phyloP scores from a whole-genome alignment of 768 basidiomycete genomes.

The Russula sp. region DNA sequence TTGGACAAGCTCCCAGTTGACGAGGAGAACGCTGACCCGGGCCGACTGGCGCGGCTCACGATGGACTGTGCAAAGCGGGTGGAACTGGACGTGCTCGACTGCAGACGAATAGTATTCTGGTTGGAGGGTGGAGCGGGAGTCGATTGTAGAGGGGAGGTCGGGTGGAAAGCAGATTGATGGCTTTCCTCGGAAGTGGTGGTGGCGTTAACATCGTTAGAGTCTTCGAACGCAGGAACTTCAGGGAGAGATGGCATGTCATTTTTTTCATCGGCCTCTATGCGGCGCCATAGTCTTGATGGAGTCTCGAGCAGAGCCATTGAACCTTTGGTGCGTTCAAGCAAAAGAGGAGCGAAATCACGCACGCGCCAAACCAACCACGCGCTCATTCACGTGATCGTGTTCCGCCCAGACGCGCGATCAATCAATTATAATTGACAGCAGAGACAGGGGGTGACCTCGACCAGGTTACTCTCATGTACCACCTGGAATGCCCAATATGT shows the following conservation, averaged over 20 bases:
- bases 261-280: conserved; percentile 71
- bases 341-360: neutral
- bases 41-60: conserved; percentile 37
- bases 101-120: conserved; percentile 43
- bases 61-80: conserved; percentile 48
- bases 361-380: neutral
- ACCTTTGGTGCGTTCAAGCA: neutral
- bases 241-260: conserved; percentile 78
- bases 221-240: conserved; percentile 64
- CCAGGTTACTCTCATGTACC: neutral
- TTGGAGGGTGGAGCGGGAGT: conserved; percentile 51
- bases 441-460: no score
- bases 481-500: conserved; percentile 12
- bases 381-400: conserved; percentile 14
- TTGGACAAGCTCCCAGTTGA: conserved; percentile 12
- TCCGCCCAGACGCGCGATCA: neutral
- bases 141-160: conserved; percentile 53
- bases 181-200: conserved; percentile 33
- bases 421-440: no score
- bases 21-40: conserved; percentile 28
- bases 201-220: conserved; percentile 40
- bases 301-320: conserved; percentile 45
- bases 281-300: conserved; percentile 77
- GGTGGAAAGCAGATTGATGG: conserved; percentile 33
- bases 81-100: conserved; percentile 44